phyloP scores from a whole-genome alignment of 2,329 filamentous ascomycete genomes.

The Rugonectria rugulosa region DNA sequence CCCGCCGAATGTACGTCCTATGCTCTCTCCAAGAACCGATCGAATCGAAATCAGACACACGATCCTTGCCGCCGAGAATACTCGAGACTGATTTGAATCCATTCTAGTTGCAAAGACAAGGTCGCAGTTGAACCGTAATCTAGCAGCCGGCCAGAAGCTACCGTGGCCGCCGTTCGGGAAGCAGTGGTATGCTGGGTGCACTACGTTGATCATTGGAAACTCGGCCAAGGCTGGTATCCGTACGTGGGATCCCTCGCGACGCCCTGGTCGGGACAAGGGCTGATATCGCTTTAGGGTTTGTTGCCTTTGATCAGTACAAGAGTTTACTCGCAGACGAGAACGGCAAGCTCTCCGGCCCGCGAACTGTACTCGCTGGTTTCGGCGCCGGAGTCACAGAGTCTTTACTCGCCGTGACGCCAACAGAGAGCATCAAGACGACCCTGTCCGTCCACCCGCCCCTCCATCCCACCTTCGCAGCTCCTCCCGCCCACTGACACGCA shows the following conservation, averaged over 20 bases:
- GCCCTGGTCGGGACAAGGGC: neutral
- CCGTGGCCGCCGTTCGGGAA: slow-evolving; percentile 93
- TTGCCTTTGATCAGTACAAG: slow-evolving; percentile 97
- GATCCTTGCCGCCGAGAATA: neutral
- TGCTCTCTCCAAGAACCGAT: slow-evolving; percentile 6
- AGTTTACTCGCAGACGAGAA: slow-evolving; percentile 79
- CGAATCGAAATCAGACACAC: slow-evolving; percentile 6
- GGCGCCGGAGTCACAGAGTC: slow-evolving; percentile 95
- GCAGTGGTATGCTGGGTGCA: slow-evolving; percentile 98
- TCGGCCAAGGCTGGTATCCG: slow-evolving; percentile 95
- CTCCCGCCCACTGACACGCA: slow-evolving; percentile 3
- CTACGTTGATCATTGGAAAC: slow-evolving; percentile 95
- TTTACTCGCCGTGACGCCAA: slow-evolving; percentile 91
- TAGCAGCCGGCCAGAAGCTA: slow-evolving; percentile 84
- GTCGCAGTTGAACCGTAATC: slow-evolving; percentile 86
- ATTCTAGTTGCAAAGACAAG: slow-evolving; percentile 87
- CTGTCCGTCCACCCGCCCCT: slow-evolving; percentile 57
- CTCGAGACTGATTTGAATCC: slow-evolving; percentile 18
- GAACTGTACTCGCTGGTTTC: slow-evolving; percentile 92
- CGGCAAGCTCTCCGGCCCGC: slow-evolving; percentile 88
- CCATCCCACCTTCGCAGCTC: neutral
- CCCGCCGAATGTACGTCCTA: slow-evolving; percentile 81
- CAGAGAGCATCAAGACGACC: slow-evolving; percentile 98
- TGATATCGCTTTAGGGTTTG: slow-evolving; percentile 62
- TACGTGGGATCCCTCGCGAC: slow-evolving; percentile 56